These are phyloP conservation scores for Cucumis variabilis DNA, from an alignment of 331 rosid species.

Conservation along the genomic window DNA sequence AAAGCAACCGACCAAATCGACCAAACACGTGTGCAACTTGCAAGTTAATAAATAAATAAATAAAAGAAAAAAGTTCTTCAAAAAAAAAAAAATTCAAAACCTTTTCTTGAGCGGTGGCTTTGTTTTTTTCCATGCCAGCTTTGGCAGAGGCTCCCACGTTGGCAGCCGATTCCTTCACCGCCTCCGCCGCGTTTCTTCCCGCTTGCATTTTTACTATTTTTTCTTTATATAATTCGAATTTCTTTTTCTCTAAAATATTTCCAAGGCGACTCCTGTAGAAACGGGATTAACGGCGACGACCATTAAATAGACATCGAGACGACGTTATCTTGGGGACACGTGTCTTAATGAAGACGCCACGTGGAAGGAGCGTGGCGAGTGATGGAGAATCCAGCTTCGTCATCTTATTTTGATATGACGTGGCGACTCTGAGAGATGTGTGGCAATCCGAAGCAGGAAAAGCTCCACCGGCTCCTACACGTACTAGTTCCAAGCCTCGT, in stretches of 20 bases:
- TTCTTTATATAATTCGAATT: neutral
- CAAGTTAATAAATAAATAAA: no score
- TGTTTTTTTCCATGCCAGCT: conserved; percentile 76
- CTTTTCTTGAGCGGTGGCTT: conserved; percentile 76
- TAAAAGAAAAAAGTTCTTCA: no score
- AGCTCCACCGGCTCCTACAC: neutral
- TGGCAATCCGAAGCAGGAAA: neutral
- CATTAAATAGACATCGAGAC: neutral
- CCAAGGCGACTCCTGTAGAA: neutral
- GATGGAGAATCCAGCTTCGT: neutral
- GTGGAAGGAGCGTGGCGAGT: neutral
- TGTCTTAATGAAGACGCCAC: neutral
- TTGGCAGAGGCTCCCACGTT: conserved; percentile 77
- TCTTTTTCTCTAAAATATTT: neutral
- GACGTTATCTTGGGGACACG: neutral
- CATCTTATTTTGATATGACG: neutral
- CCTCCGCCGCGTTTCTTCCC: conserved; percentile 42
- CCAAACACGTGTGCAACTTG: no score
- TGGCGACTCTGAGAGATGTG: neutral
- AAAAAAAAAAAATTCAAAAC: conserved; percentile 26
- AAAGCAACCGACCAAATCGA: no score
- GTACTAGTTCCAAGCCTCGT: neutral
- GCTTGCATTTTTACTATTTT: conserved; percentile 39
- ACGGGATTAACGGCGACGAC: neutral
- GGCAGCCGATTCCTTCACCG: conserved; percentile 60